Evolutionary conservation across 257 asterid species (phyloP).

Genomic region (Vinca minor): DNA sequence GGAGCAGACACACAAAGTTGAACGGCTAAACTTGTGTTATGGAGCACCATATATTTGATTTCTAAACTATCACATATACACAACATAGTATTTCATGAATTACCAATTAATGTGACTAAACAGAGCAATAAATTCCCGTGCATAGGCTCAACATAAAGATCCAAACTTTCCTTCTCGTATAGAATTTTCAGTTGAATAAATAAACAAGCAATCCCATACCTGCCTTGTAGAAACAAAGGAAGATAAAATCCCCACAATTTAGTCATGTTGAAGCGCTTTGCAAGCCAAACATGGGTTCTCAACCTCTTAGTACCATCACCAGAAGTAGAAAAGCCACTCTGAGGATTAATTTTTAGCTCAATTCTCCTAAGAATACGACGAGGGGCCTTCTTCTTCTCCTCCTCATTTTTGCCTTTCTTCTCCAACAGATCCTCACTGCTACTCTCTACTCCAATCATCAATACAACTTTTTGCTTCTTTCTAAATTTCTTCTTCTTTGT

Average conservation of each 20-base stretch:
- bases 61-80: no score
- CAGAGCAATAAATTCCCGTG: no score
- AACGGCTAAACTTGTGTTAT: background rate
- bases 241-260: constrained; percentile 77
- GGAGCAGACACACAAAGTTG: background rate
- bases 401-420: no score
- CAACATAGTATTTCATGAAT: no score
- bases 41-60: no score
- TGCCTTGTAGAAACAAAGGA: constrained; percentile 74
- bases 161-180: no score
- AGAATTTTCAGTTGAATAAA: background rate
- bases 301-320: constrained; percentile 83
- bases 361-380: constrained; percentile 58
- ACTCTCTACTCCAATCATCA: constrained; percentile 13
- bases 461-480: constrained; percentile 34
- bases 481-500: constrained; percentile 33
- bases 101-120: no score
- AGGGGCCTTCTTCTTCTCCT: constrained; percentile 35
- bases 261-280: constrained; percentile 71
- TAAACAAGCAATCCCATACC: constrained; percentile 32
- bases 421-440: constrained; percentile 13
- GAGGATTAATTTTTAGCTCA: constrained; percentile 58
- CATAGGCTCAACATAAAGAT: no score
- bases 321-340: constrained; percentile 53
- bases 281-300: constrained; percentile 93